A percentile compares a stretch with the other conserved stretches of the same genome.
Conservation (phyloP, 2,329 filamentous ascomycete genomes). For the Stagonosporopsis tanaceti region DNA sequence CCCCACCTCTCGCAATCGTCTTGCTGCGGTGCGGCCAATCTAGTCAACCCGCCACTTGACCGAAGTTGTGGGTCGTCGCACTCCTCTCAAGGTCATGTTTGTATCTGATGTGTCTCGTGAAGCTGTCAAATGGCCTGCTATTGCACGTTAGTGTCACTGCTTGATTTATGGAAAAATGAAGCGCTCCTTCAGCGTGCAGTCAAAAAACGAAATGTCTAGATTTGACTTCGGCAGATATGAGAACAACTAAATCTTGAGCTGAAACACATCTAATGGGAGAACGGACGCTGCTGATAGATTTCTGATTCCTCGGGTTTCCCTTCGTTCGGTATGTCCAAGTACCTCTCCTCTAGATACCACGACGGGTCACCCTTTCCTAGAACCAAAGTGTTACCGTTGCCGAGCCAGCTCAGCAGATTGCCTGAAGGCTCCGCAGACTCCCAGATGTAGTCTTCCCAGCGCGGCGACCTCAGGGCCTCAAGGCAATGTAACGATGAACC, state of each 20-base stretch:
- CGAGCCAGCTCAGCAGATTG: slow-evolving; percentile 1
- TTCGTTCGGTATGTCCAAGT: not conserved
- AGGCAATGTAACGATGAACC: slow-evolving; percentile 44
- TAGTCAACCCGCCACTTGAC: too few relatives aligned
- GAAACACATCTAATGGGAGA: not conserved
- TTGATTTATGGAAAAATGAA: too few relatives aligned
- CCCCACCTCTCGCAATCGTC: too few relatives aligned
- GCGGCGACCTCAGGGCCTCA: slow-evolving; percentile 42
- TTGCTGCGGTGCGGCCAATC: too few relatives aligned
- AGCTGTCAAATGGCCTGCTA: too few relatives aligned
- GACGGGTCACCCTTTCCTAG: not conserved
- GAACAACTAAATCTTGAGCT: not conserved
- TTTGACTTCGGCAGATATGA: not conserved
- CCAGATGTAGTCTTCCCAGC: slow-evolving; percentile 45
- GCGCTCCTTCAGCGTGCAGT: too few relatives aligned
- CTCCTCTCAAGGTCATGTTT: too few relatives aligned
- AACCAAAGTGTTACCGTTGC: not conserved
- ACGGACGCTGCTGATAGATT: not conserved
- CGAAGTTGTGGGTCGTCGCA: too few relatives aligned
- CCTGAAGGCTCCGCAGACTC: not conserved
- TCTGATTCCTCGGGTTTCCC: not conserved
- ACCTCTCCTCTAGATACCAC: not conserved
- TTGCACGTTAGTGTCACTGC: too few relatives aligned
- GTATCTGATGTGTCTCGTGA: too few relatives aligned
- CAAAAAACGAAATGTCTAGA: not conserved